Conservation (phyloP, 371 early-diverging fungal species). For the Syncephalastrum contaminatum region DNA sequence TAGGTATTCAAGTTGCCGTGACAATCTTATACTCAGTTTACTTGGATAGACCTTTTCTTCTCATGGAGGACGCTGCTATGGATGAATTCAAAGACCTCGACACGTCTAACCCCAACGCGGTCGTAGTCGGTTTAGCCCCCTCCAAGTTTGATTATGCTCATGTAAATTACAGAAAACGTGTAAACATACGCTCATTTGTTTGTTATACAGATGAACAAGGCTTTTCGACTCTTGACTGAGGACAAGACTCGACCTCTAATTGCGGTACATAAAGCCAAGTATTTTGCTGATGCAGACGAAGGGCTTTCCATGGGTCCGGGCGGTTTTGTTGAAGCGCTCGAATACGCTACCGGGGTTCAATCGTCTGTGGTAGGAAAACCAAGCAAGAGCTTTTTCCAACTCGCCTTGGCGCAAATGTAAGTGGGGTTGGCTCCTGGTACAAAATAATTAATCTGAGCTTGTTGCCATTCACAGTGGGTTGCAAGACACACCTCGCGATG, state of each 20-base stretch:
- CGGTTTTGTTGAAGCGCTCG: constrained; percentile 81
- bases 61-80: constrained; percentile 72
- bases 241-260: constrained; percentile 52
- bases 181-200: background rate
- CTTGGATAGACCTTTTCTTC: constrained; percentile 63
- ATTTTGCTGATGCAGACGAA: constrained; percentile 64
- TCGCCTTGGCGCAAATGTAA: constrained; percentile 75
- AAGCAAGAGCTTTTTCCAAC: constrained; percentile 65
- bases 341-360: constrained; percentile 67
- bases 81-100: constrained; percentile 69
- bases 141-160: constrained; percentile 69
- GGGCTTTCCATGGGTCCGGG: constrained; percentile 82
- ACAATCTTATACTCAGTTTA: background rate
- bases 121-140: constrained; percentile 83
- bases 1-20: constrained; percentile 24
- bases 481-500: constrained; percentile 40
- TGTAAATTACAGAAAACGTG: constrained; percentile 28
- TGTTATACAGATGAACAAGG: constrained; percentile 56
- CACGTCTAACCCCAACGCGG: constrained; percentile 62
- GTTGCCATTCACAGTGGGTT: constrained; percentile 17
- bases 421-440: background rate
- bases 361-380: constrained; percentile 88
- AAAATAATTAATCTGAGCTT: background rate
- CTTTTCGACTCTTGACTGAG: constrained; percentile 59
- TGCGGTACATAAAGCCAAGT: constrained; percentile 81